Base-by-base conservation (phyloP, 306 rosid species). In the Benincasa hispida region DNA sequence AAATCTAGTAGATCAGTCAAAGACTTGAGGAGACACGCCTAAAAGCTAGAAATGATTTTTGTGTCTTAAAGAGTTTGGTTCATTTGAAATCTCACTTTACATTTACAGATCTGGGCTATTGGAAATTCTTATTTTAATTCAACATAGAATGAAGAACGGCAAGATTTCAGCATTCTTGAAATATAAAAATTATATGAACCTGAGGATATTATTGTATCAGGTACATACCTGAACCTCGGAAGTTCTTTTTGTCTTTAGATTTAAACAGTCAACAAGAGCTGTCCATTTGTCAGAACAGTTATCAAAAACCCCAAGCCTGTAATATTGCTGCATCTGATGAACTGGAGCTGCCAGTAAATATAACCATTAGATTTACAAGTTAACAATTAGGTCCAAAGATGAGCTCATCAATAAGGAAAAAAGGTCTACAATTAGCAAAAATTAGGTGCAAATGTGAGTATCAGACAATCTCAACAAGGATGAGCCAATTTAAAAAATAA, bases 261-360 rank as follows among this genome's bases (percentile, higher is more conserved):
- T 76, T 57, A 93, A 84, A 82, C 98, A 90, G 51, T 91, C 94
- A 27, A 81, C 19, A 78, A 90, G 77, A 42, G 89, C 81, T 57
- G 22, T 86, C 92, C 96, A 93, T 82, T 93, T 87, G 25, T 70
- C 72, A 8, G 78, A 56, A 81, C 98, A 93, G 82, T 86, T 88
- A 78, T 93, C 97, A 63, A 93, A 87, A 70, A 51, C 35, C 25
- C 98, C 97, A 65, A 90, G 65, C 86, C 98, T 86, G 75, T 91
- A 93, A 83, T 91, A 91, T 74, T 91, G 97, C 86, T 91, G 89
- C 96, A 93, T 76, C 84, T 93, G 97, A 87, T 93, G 89, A 76
- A 93, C 94, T 7, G 97, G 97, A 58, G 96, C 98, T 91, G 91
- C 74, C 80, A 83, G 19, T 70, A 57, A 50, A 77, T 22, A 14